A percentile compares a stretch with the other conserved stretches of the same genome.
These are phyloP conservation scores for Coemansia sp. DNA, from an alignment of 192 early-diverging fungal species.

Conservation along the genomic window DNA sequence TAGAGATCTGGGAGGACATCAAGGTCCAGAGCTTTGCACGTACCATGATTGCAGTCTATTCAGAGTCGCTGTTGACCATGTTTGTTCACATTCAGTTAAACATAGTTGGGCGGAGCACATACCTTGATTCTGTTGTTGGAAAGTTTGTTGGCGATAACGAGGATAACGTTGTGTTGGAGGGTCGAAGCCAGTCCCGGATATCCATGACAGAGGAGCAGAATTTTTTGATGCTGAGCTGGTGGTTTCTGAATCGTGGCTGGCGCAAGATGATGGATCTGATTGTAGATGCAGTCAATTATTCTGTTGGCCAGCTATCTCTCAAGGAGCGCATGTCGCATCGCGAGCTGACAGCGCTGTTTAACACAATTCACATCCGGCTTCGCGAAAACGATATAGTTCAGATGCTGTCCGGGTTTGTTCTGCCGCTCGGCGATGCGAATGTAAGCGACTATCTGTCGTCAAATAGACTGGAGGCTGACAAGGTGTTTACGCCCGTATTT, in stretches of 20 bases:
- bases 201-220: constrained; percentile 64
- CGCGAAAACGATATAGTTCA: constrained; percentile 46
- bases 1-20: constrained; percentile 85
- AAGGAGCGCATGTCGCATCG: constrained; percentile 64
- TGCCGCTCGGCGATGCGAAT: constrained; percentile 41
- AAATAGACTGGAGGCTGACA: constrained; percentile 43
- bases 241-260: constrained; percentile 88
- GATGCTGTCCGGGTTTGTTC: constrained; percentile 24
- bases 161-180: constrained; percentile 25
- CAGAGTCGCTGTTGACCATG: constrained; percentile 79
- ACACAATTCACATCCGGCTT: constrained; percentile 57
- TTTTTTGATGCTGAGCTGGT: constrained; percentile 91
- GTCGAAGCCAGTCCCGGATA: constrained; percentile 28
- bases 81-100: constrained; percentile 88
- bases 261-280: constrained; percentile 68
- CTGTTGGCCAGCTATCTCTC: constrained; percentile 55
- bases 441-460: constrained; percentile 36
- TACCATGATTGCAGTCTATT: constrained; percentile 81
- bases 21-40: constrained; percentile 89
- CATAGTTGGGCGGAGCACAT: constrained; percentile 87
- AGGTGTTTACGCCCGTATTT: constrained; percentile 64
- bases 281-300: constrained; percentile 49
- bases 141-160: constrained; percentile 20
- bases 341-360: constrained; percentile 61
- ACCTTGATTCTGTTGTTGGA: constrained; percentile 69